Percentiles rank a stretch among this genome's conserved stretches.
These are phyloP conservation scores for Raphanus raphanistrum DNA, from an alignment of 345 rosid species.

Conservation along the genomic window DNA sequence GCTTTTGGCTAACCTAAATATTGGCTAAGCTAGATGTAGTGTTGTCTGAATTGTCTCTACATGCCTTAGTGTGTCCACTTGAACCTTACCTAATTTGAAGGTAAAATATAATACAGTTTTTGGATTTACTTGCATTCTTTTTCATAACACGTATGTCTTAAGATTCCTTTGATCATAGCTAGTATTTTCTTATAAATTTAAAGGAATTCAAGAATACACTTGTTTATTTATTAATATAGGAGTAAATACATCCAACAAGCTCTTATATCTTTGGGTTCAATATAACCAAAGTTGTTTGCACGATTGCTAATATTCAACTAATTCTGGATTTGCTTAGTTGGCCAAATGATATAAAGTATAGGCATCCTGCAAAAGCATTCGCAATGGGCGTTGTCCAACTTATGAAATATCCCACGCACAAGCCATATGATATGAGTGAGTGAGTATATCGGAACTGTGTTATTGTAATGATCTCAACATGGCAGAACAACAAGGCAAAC, in stretches of 20 bases:
- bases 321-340: background rate
- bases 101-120: background rate
- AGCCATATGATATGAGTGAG: background rate
- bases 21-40: background rate
- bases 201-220: background rate
- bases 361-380: background rate
- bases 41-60: background rate
- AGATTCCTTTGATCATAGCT: background rate
- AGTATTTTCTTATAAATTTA: background rate
- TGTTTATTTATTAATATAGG: background rate
- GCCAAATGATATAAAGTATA: background rate
- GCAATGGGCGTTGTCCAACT: background rate
- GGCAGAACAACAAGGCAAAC: background rate
- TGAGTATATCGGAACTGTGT: background rate
- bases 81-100: background rate
- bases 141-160: background rate
- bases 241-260: background rate
- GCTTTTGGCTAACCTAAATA: background rate
- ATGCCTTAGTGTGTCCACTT: background rate
- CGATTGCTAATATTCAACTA: background rate
- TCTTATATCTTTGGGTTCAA: background rate
- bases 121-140: background rate
- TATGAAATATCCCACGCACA: background rate
- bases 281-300: constrained; percentile 13
- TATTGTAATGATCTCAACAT: background rate